Evolutionary conservation across 2,329 filamentous ascomycete species (phyloP).

Genomic region (Stagonosporopsis rhizophila): DNA sequence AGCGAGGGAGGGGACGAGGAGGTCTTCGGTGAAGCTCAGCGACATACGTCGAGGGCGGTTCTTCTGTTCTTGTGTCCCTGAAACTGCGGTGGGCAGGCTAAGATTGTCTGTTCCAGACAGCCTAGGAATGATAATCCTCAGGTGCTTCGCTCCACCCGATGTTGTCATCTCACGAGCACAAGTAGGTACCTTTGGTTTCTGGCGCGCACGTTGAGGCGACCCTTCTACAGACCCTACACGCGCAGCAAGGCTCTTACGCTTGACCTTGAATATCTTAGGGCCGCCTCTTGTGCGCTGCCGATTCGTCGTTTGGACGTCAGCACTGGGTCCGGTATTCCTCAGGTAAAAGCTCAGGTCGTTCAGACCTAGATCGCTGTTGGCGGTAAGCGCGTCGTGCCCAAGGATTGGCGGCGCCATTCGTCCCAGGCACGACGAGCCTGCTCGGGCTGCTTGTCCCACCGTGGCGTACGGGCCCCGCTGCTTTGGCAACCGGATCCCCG

Average conservation of each 20-base stretch:
- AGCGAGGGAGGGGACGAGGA: slow-evolving; percentile 36
- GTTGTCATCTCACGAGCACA: slow-evolving; percentile 42
- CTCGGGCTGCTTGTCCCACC: slow-evolving; percentile 24
- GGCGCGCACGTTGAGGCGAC: slow-evolving; percentile 25
- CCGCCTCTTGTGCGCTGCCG: slow-evolving; percentile 27
- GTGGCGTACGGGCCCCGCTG: slow-evolving; percentile 14
- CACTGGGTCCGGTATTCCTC: slow-evolving; percentile 39
- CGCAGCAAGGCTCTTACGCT: slow-evolving; percentile 34
- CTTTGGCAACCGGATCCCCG: slow-evolving; percentile 20
- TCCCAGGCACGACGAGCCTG: slow-evolving; percentile 30
- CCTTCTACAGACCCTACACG: slow-evolving; percentile 32
- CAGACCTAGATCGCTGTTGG: slow-evolving; percentile 32
- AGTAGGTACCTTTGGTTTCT: slow-evolving; percentile 27
- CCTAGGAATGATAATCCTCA: slow-evolving; percentile 38
- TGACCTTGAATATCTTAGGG: slow-evolving; percentile 35
- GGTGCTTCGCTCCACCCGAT: slow-evolving; percentile 37
- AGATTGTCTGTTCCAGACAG: slow-evolving; percentile 20
- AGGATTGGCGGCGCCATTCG: slow-evolving; percentile 44
- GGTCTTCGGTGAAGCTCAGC: slow-evolving; percentile 37
- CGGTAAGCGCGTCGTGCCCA: slow-evolving; percentile 40
- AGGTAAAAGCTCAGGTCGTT: slow-evolving; percentile 43
- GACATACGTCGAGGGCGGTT: slow-evolving; percentile 26
- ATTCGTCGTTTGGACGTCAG: slow-evolving; percentile 15
- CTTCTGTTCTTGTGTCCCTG: slow-evolving; percentile 8
- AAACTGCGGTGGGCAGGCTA: slow-evolving; percentile 7